A percentile compares a stretch with the other conserved stretches of the same genome.
phyloP scores from a whole-genome alignment of 225 moss, liverwort and hornwort species.

The Marchantia paleacea region DNA sequence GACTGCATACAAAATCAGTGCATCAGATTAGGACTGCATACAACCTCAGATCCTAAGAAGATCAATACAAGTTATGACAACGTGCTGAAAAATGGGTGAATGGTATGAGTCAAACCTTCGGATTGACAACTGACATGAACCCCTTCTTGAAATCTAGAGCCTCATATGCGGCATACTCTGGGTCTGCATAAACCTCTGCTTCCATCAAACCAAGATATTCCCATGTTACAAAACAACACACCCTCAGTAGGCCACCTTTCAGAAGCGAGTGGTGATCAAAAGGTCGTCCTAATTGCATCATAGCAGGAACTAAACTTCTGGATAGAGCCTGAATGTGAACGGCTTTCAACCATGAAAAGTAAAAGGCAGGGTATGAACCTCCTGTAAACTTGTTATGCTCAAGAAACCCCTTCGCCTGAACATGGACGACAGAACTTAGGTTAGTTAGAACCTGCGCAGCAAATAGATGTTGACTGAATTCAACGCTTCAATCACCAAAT shows the following conservation, averaged over 20 bases:
- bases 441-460: not conserved
- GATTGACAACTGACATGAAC: slow-evolving; percentile 19
- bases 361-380: slow-evolving; percentile 19
- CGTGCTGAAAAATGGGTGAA: not conserved
- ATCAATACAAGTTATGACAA: not conserved
- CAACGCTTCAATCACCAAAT: not conserved
- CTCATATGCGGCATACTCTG: slow-evolving; percentile 36
- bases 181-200: slow-evolving; percentile 55
- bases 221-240: not conserved
- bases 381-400: slow-evolving; percentile 46
- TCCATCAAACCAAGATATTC: not conserved
- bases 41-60: not conserved
- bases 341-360: not conserved
- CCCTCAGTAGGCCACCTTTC: not conserved
- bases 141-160: slow-evolving; percentile 47
- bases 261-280: not conserved
- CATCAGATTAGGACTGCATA: not conserved
- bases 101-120: slow-evolving; percentile 20
- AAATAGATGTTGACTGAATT: not conserved
- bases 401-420: slow-evolving; percentile 41
- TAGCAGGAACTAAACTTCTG: not conserved
- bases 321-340: not conserved
- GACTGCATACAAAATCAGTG: slow-evolving; percentile 28
- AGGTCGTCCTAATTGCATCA: not conserved
- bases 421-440: not conserved